Percentiles rank a stretch among this genome's conserved stretches.
phyloP scores from a whole-genome alignment of 192 early-diverging fungal species.

The Gryganskiella cystojenkinii region DNA sequence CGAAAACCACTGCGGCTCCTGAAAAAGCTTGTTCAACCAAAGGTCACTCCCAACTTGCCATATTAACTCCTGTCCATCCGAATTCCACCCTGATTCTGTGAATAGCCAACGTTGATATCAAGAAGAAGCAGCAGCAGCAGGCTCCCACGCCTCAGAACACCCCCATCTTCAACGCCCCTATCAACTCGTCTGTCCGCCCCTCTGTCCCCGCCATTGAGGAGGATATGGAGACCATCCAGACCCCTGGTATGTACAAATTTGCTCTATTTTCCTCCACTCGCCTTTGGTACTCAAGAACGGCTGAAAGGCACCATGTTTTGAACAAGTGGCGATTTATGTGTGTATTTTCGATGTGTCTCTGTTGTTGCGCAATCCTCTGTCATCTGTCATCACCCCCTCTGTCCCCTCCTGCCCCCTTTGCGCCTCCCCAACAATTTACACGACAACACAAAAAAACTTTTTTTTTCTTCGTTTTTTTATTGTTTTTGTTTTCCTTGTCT shows the following conservation, averaged over 20 bases:
- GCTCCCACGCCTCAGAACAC: conserved; percentile 69
- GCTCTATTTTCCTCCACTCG: background rate
- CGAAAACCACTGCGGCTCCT: too few species aligned
- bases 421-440: conserved; percentile 6
- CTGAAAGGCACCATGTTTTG: background rate
- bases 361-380: too few species aligned
- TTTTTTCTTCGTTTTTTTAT: background rate
- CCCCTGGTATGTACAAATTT: conserved; percentile 30
- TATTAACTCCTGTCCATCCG: background rate
- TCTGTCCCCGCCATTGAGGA: conserved; percentile 60
- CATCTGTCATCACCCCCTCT: too few species aligned
- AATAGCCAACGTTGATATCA: conserved; percentile 61
- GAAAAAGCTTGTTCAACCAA: too few species aligned
- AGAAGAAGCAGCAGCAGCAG: conserved; percentile 62
- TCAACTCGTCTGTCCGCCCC: conserved; percentile 59
- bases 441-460: background rate
- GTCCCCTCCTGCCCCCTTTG: background rate
- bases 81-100: background rate
- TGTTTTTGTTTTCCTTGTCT: background rate
- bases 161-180: conserved; percentile 65
- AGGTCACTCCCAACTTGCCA: background rate
- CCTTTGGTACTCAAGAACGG: background rate
- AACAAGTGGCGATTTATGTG: background rate
- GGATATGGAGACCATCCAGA: conserved; percentile 59
- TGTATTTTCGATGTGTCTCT: too few species aligned